Conservation (phyloP, 345 rosid genomes). For the Noccaea caerulescens region DNA sequence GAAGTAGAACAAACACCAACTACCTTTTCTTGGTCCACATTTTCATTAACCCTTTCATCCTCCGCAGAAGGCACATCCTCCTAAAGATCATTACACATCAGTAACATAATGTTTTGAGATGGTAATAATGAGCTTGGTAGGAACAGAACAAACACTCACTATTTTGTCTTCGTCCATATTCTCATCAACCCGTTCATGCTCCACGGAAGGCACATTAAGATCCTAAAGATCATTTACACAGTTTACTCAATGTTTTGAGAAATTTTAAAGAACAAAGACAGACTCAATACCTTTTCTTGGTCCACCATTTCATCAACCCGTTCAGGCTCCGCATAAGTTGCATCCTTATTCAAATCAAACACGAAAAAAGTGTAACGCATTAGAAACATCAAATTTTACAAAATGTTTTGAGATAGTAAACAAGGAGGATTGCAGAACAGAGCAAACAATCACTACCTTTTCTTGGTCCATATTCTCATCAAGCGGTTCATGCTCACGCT, state of each 20-base stretch:
- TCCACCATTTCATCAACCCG: background rate
- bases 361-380: conserved; percentile 2
- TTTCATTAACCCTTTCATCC: background rate
- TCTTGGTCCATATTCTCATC: background rate
- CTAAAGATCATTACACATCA: background rate
- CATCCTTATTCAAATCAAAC: conserved; percentile 14
- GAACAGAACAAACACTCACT: background rate
- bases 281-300: background rate
- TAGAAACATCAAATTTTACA: background rate
- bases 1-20: background rate
- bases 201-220: conserved; percentile 4
- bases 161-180: background rate
- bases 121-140: background rate
- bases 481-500: background rate
- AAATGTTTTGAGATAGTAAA: background rate
- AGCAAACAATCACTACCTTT: background rate
- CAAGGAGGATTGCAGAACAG: background rate
- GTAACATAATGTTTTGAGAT: background rate
- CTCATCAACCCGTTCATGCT: background rate
- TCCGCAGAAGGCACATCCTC: background rate
- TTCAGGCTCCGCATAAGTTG: background rate
- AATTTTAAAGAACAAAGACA: background rate
- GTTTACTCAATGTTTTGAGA: background rate
- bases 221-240: background rate
- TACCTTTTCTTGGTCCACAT: background rate